Evolutionary conservation across 169 alveolate genomes (phyloP), one percentile per base, ranked within the genome.

Genomic region (Prorocentrum cordatum): DNA sequence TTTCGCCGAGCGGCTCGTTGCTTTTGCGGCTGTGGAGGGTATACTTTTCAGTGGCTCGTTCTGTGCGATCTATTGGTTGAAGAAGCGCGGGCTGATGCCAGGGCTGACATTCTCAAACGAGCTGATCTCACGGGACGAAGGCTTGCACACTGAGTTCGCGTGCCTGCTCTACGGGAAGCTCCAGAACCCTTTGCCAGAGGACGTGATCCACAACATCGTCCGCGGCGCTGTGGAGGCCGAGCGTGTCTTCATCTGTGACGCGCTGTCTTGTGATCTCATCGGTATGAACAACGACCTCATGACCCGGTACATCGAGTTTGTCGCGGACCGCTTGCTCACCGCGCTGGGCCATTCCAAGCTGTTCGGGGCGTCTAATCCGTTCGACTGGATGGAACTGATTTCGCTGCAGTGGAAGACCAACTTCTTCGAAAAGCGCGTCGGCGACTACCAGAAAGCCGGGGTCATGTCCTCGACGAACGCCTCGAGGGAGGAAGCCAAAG

Each of bases 41-140:
- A 96, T 98, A 47, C 94, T 98, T 93, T 98, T 98, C 93, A 96
- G 99, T 58, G 99, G 99, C 22, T 87, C 92, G 16, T 95, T 95
- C 92, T 98, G 99, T 92, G 98, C 99, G n/a, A 97, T 98, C 42
- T 98, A 96, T 94, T 98, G 99, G 99, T 96, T 98, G 91, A 98
- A 98, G 93, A 98, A 98, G 93, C 96, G 99, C 33, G 97, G 98
- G 22, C 94, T 96, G 75, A 96, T 97, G 98, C 99, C 99, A 36
- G 99, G 99, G 5, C 95, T 97, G 29, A 97, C 99, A 3, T 96
- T 96, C 92, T 94, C 97, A 87, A 96, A 98, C 94, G 99, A 98
- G 93, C 94, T 98, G 59, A 98, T 98, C 68, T 93, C 98, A 33
- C 96, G 99, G 83, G 99, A 98, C 91, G 99, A 98, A 93, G 99